Conservation (phyloP, 768 basidiomycete genomes). For the Lyophyllum shimeji region DNA sequence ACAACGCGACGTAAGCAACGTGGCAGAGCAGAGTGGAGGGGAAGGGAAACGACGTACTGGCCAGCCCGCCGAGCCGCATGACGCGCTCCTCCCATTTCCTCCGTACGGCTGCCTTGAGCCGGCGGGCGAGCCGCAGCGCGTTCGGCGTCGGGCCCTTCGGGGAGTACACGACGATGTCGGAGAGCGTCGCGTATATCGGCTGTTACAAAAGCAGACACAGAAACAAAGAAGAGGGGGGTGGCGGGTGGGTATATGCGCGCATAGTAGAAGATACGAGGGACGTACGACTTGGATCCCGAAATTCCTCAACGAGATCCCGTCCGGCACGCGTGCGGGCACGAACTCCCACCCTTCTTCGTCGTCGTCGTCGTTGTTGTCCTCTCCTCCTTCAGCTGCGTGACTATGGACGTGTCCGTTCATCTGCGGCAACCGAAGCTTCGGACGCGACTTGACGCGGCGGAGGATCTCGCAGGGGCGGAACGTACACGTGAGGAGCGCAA, state of each 20-base stretch:
- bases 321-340: slow-evolving; percentile 68
- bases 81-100: slow-evolving; percentile 53
- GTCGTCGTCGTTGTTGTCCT: neutral
- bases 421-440: neutral
- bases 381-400: too few species aligned
- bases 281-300: slow-evolving; percentile 88
- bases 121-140: slow-evolving; percentile 61
- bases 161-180: slow-evolving; percentile 87
- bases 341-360: slow-evolving; percentile 53
- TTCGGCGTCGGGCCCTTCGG: slow-evolving; percentile 59
- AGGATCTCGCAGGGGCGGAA: slow-evolving; percentile 42
- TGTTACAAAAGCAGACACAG: neutral
- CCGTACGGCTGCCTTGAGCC: slow-evolving; percentile 64
- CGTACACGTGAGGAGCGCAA: slow-evolving; percentile 38
- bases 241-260: neutral
- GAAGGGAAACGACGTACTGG: neutral
- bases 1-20: too few species aligned
- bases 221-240: slow-evolving; percentile 4
- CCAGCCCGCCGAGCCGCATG: slow-evolving; percentile 6
- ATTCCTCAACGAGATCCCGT: slow-evolving; percentile 82
- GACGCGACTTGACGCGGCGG: slow-evolving; percentile 18
- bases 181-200: slow-evolving; percentile 57
- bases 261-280: neutral
- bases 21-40: too few species aligned
- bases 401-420: too few species aligned